phyloP scores from a whole-genome alignment of 495 filamentous ascomycete genomes.

The Penicillium flavigenum region DNA sequence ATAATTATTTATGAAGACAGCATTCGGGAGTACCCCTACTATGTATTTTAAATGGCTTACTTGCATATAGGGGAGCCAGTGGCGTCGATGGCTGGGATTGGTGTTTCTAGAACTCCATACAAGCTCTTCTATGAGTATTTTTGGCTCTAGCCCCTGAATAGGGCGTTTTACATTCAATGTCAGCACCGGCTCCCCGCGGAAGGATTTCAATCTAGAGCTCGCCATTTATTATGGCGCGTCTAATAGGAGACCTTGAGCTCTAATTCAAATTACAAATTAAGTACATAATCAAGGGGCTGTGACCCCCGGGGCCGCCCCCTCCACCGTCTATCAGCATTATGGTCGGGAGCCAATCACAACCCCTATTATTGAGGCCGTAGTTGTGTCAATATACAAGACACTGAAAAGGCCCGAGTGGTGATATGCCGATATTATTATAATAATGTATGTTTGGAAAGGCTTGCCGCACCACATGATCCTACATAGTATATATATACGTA shows the following conservation, averaged over 20 bases:
- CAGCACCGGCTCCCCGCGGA: background rate
- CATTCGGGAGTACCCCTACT: background rate
- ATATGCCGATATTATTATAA: background rate
- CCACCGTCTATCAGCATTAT: background rate
- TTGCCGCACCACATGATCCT: background rate
- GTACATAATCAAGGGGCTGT: background rate
- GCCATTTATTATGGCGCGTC: background rate
- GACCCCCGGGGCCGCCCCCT: background rate
- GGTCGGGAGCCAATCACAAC: background rate
- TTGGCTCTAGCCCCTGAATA: constrained; percentile 6
- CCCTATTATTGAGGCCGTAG: background rate
- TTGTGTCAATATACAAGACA: background rate
- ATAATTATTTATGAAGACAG: constrained; percentile 7
- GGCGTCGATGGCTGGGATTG: constrained; percentile 8
- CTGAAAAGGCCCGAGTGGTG: background rate
- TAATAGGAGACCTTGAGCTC: background rate
- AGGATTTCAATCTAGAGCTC: background rate
- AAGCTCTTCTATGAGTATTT: constrained; percentile 2
- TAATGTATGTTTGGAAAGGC: background rate
- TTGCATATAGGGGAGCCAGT: constrained; percentile 2
- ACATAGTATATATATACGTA: background rate
- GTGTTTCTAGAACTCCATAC: constrained; percentile 5
- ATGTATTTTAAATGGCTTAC: constrained; percentile 2
- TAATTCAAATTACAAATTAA: background rate
- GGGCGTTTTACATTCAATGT: background rate